Evolutionary conservation across 2,329 filamentous ascomycete genomes (phyloP).

Genomic region (Monilinia laxa): DNA sequence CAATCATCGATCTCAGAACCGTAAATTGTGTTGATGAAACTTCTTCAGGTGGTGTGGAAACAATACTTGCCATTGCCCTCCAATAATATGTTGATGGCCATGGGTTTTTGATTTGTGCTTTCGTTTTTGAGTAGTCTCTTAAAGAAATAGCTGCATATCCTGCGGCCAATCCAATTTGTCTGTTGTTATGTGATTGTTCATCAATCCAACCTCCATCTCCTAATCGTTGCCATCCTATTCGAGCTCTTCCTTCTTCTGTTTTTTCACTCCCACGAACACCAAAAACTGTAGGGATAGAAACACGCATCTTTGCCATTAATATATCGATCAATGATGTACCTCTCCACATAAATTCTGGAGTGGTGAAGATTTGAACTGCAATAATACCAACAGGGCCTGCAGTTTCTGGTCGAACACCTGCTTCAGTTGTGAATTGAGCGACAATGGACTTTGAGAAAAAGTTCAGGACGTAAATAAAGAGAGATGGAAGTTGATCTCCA

Average conservation of each 20-base stretch:
- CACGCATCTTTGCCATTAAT: slow-evolving; percentile 80
- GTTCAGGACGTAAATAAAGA: slow-evolving; percentile 74
- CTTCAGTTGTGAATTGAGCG: slow-evolving; percentile 67
- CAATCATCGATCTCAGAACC: slow-evolving; percentile 69
- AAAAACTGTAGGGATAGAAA: slow-evolving; percentile 80
- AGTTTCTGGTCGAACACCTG: slow-evolving; percentile 59
- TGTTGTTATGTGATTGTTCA: slow-evolving; percentile 73
- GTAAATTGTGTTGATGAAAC: slow-evolving; percentile 72
- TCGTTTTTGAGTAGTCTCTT: slow-evolving; percentile 73
- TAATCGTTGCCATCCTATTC: slow-evolving; percentile 70
- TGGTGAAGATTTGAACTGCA: slow-evolving; percentile 71
- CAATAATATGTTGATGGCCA: slow-evolving; percentile 82
- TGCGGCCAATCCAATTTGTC: slow-evolving; percentile 79
- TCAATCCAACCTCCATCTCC: slow-evolving; percentile 52
- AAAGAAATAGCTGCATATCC: slow-evolving; percentile 83
- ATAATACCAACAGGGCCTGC: slow-evolving; percentile 81
- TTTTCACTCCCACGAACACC: slow-evolving; percentile 75
- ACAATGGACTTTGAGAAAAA: slow-evolving; percentile 73
- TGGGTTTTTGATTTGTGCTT: slow-evolving; percentile 60
- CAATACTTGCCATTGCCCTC: slow-evolving; percentile 70
- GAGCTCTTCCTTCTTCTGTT: slow-evolving; percentile 63
- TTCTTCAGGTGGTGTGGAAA: slow-evolving; percentile 68
- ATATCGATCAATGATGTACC: slow-evolving; percentile 74
- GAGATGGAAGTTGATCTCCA: slow-evolving; percentile 55
- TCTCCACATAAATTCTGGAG: slow-evolving; percentile 64